phyloP scores from a whole-genome alignment of 1,139 yeast species.

The Hyphopichia fennica region DNA sequence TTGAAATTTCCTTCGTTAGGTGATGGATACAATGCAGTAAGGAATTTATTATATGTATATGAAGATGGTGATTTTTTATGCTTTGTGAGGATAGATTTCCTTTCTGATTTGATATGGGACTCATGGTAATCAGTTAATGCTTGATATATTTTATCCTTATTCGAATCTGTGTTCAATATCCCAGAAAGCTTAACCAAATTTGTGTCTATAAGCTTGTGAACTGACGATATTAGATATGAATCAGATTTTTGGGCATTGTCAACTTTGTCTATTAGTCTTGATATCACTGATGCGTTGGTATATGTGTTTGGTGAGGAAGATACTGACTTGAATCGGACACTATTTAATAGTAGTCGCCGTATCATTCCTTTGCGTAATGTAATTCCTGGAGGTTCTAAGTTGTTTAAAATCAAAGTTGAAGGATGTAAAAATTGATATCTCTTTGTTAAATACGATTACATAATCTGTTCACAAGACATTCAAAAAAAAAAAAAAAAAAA shows the following conservation, averaged over 20 bases:
- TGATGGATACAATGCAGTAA: conserved; percentile 37
- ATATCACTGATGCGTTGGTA: neutral
- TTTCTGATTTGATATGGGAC: neutral
- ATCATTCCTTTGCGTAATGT: conserved; percentile 1
- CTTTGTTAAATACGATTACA: no score
- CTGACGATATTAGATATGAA: neutral
- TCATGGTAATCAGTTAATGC: neutral
- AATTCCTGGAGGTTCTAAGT: no score
- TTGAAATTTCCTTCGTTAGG: neutral
- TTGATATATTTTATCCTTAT: neutral
- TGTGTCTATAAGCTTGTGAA: neutral
- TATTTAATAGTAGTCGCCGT: conserved; percentile 2
- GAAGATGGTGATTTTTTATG: conserved; percentile 10
- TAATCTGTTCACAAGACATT: no score
- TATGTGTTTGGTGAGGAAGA: neutral
- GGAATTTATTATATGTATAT: conserved; percentile 17
- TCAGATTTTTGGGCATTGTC: neutral
- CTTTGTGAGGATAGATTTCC: neutral
- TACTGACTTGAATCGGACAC: neutral
- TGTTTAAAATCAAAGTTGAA: no score
- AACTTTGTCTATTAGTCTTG: neutral
- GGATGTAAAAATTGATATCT: no score
- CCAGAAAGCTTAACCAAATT: neutral
- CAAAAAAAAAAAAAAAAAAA: no score
- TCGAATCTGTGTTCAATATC: neutral